A percentile compares a stretch with the other conserved stretches of the same genome.
These are phyloP conservation scores for Dioscorea cayenensis DNA, from an alignment of 116 monocot genomes.

Conservation along the genomic window DNA sequence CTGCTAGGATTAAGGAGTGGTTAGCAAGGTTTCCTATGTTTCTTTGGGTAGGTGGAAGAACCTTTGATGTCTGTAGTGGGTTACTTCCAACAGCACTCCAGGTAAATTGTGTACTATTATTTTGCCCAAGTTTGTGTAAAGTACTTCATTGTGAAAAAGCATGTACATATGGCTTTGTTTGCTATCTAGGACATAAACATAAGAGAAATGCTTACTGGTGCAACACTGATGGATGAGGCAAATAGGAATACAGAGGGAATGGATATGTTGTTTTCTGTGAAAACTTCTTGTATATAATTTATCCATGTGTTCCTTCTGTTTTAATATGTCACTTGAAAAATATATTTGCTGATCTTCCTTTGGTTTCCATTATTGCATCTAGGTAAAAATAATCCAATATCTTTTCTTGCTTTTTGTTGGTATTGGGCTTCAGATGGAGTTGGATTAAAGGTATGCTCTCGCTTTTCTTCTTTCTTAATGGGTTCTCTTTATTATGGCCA, in stretches of 20 bases:
- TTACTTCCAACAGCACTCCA: too few species aligned
- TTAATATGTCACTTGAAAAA: neutral
- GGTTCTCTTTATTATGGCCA: neutral
- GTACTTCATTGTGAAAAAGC: too few species aligned
- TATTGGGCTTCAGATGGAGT: slow-evolving; percentile 97
- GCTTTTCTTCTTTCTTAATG: slow-evolving; percentile 3
- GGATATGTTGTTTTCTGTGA: neutral
- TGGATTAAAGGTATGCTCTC: slow-evolving; percentile 72
- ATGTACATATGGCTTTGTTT: too few species aligned
- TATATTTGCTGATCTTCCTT: neutral
- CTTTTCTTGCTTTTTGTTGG: slow-evolving; percentile 93
- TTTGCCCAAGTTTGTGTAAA: too few species aligned
- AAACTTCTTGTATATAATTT: too few species aligned
- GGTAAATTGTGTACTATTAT: too few species aligned
- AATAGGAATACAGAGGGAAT: slow-evolving; percentile 69
- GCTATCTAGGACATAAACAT: too few species aligned
- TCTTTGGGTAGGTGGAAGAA: too few species aligned
- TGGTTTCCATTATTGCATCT: neutral
- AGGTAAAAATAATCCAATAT: slow-evolving; percentile 97
- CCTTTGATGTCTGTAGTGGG: too few species aligned
- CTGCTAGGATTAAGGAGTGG: too few species aligned
- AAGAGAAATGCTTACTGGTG: slow-evolving; percentile 95
- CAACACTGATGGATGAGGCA: slow-evolving; percentile 90
- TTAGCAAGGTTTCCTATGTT: too few species aligned
- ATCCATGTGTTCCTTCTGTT: neutral